These are phyloP conservation scores for Epicoccum nigrum DNA, from an alignment of 2,329 filamentous ascomycete genomes.

Conservation along the genomic window DNA sequence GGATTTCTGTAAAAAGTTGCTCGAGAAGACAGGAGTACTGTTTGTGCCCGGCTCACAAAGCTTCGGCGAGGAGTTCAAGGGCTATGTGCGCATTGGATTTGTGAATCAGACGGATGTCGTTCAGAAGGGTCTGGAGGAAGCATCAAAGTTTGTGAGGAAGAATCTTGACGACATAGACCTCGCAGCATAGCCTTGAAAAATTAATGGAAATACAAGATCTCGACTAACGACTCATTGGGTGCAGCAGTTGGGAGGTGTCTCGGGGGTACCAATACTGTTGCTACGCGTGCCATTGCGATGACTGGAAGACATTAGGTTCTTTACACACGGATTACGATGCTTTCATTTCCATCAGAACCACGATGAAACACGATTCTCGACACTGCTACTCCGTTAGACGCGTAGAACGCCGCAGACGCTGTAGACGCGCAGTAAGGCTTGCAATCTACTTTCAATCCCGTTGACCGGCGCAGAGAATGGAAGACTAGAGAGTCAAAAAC, in stretches of 20 bases:
- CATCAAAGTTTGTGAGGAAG: slow-evolving; percentile 62
- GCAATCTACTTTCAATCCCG: slow-evolving; percentile 2
- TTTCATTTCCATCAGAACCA: not conserved
- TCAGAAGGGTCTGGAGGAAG: slow-evolving; percentile 65
- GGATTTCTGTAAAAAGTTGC: slow-evolving; percentile 71
- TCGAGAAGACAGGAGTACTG: slow-evolving; percentile 73
- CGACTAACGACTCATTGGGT: too few species aligned
- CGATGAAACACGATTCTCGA: not conserved
- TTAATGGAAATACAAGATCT: too few species aligned
- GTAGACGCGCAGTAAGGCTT: slow-evolving; percentile 19
- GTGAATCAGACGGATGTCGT: slow-evolving; percentile 74
- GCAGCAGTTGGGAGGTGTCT: too few species aligned
- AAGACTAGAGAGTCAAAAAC: too few species aligned
- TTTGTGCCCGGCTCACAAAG: slow-evolving; percentile 74
- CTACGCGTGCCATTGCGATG: not conserved
- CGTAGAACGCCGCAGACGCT: slow-evolving; percentile 29
- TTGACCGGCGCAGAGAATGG: slow-evolving; percentile 9
- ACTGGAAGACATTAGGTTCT: not conserved
- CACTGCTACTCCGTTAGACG: not conserved
- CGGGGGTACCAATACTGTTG: too few species aligned
- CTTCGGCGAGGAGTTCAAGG: slow-evolving; percentile 74
- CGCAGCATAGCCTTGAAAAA: slow-evolving; percentile 29
- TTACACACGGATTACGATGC: not conserved
- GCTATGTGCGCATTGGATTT: slow-evolving; percentile 79
- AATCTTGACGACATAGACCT: slow-evolving; percentile 59